Evolutionary conservation across 2,329 filamentous ascomycete species (phyloP).

Genomic region (Hypoxylon sp.): DNA sequence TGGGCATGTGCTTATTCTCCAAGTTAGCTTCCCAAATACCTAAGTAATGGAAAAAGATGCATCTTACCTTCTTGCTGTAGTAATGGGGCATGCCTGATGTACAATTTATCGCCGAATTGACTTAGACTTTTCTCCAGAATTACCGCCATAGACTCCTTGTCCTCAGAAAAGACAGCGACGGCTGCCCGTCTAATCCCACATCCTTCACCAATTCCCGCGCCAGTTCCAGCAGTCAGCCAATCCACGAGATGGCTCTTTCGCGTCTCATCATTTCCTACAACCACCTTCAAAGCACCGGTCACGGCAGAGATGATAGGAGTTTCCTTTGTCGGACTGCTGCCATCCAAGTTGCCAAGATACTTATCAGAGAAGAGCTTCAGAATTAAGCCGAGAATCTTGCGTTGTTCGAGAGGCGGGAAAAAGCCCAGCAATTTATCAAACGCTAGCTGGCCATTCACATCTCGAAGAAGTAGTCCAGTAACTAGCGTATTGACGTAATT

Average conservation of each 20-base stretch:
- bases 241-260: slow-evolving; percentile 69
- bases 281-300: slow-evolving; percentile 67
- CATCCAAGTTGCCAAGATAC: slow-evolving; percentile 58
- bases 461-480: slow-evolving; percentile 46
- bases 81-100: slow-evolving; percentile 87
- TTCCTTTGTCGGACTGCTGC: slow-evolving; percentile 53
- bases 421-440: slow-evolving; percentile 55
- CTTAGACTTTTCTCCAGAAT: slow-evolving; percentile 78
- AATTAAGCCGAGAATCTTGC: slow-evolving; percentile 58
- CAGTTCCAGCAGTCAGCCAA: slow-evolving; percentile 76
- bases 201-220: slow-evolving; percentile 74
- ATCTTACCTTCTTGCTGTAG: slow-evolving; percentile 87
- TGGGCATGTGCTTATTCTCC: slow-evolving; percentile 78
- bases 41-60: neutral
- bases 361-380: slow-evolving; percentile 63
- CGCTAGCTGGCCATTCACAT: slow-evolving; percentile 43
- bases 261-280: slow-evolving; percentile 64
- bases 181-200: slow-evolving; percentile 77
- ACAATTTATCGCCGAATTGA: slow-evolving; percentile 87
- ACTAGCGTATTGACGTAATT: slow-evolving; percentile 56
- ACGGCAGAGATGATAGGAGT: slow-evolving; percentile 67
- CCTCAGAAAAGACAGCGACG: slow-evolving; percentile 69
- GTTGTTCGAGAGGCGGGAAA: slow-evolving; percentile 61
- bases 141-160: slow-evolving; percentile 65
- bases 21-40: slow-evolving; percentile 40